Base-by-base conservation (phyloP, 2,329 filamentous ascomycete genomes). In the Fonsecaea pugnacius region DNA sequence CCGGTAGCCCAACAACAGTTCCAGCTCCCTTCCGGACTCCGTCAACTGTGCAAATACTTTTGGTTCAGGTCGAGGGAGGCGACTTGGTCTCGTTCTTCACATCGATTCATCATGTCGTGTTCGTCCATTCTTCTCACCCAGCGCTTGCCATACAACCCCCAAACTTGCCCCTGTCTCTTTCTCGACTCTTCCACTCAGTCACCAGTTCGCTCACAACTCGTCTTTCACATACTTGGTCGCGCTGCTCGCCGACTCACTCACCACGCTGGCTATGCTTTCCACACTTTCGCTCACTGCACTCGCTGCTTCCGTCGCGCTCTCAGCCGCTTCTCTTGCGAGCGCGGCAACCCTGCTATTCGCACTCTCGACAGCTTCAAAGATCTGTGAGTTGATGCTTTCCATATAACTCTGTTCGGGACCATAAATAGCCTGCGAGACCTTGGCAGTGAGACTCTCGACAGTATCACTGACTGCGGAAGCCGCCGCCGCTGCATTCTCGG, bases 141-240 rank as follows among this genome's bases (percentile, higher is more conserved):
- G 38, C 38, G 18, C 16, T 43, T 58, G 3, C 9, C 43, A 10
- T 58, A 35, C 40, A 8, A 21, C 30, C 32, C 16, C 36, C 18
- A n/a, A 18, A 43, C 38, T 24, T 48, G 18, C 43, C 24, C 43
- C 8, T 27, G 10, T 24, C 55, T 10, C 43, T 27, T 52, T 43
- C 16, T 21, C n/a, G n/a, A 46, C 18, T 46, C 40, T 46, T 46
- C 40, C n/a, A 14, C 33, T 24, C n/a, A 32, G 16, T 18, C 40
- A 6, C 4, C 30, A 18, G 32, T 27, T 12, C 27, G 18, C 24
- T 70, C 72, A 85, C 75, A 85, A 77, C 75, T 85, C 83, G 72
- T 85, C 84, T 72, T 81, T 84, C 27, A 80, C 77, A 58, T 75
- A 76, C 58, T 76, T 75, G 1, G 81, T 81, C 12, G 77, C 80